Evolutionary conservation across 75 land plant species (phyloP).

Genomic region (Cryptomeria japonica): DNA sequence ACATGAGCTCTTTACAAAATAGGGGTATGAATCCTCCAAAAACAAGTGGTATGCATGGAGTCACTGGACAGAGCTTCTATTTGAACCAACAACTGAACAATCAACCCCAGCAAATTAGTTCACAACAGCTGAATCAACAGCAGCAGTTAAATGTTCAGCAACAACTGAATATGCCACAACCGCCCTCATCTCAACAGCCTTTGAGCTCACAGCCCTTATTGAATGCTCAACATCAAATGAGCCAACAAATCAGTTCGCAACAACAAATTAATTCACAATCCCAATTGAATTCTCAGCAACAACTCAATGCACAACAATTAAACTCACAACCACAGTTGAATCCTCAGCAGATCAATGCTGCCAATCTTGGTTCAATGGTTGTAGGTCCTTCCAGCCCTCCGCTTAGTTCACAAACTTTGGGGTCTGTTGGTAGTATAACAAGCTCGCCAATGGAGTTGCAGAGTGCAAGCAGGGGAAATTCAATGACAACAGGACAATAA

Average conservation of each 20-base stretch:
- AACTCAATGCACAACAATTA: constrained; percentile 20
- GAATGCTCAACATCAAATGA: constrained; percentile 37
- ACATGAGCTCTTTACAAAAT: constrained; percentile 48
- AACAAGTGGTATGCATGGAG: constrained; percentile 18
- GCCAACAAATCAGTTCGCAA: constrained; percentile 47
- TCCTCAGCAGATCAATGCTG: constrained; percentile 33
- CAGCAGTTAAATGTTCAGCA: constrained; percentile 35
- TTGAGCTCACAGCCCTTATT: constrained; percentile 9
- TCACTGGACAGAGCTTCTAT: constrained; percentile 42
- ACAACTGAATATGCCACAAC: constrained; percentile 39
- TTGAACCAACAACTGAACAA: constrained; percentile 46
- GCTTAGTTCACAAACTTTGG: constrained; percentile 77
- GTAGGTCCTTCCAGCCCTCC: constrained; percentile 77
- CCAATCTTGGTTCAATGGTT: constrained; percentile 53
- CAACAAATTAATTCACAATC: constrained; percentile 19
- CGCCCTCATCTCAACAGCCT: constrained; percentile 43
- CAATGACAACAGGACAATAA: constrained; percentile 15
- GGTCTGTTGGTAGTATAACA: constrained; percentile 78
- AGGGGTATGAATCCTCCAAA: constrained; percentile 67
- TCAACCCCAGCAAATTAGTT: constrained; percentile 31
- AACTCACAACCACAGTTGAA: constrained; percentile 40
- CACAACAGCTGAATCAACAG: constrained; percentile 22
- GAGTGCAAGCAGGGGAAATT: constrained; percentile 54
- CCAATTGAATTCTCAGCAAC: constrained; percentile 41
- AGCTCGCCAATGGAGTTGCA: constrained; percentile 77